Evolutionary conservation across 768 basidiomycete genomes (phyloP).

Genomic region (Russula compacta): DNA sequence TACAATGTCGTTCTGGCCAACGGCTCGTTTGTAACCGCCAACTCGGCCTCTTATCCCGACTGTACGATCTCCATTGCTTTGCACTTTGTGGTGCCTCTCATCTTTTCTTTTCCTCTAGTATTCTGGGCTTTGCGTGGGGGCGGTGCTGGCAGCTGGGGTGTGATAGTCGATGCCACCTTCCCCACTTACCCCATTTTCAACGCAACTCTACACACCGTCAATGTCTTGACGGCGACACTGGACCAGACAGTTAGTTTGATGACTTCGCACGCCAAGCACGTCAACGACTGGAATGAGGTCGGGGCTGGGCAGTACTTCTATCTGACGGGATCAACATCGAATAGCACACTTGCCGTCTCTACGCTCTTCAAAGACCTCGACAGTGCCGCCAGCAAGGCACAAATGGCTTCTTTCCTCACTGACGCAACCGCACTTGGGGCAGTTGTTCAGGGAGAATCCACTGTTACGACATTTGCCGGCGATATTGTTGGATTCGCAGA

Average conservation of each 20-base stretch:
- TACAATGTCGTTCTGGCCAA: conserved; percentile 8
- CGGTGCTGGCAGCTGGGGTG: conserved; percentile 30
- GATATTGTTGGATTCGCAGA: conserved; percentile 7
- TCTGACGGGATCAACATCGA: conserved; percentile 18
- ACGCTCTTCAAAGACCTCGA: conserved; percentile 21
- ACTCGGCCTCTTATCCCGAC: conserved; percentile 2
- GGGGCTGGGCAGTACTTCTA: conserved; percentile 24
- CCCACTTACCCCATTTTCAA: conserved; percentile 30
- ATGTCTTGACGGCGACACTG: conserved; percentile 27
- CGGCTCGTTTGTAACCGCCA: neutral
- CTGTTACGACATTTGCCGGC: conserved; percentile 1
- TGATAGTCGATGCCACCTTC: conserved; percentile 31
- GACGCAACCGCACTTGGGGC: conserved; percentile 18
- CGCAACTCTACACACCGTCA: conserved; percentile 22
- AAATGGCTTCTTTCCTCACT: conserved; percentile 10
- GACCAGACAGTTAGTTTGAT: conserved; percentile 33
- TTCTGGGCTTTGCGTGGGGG: conserved; percentile 22
- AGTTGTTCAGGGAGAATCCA: conserved; percentile 3
- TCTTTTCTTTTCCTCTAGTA: conserved; percentile 8
- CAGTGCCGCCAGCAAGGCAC: conserved; percentile 14
- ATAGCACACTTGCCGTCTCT: conserved; percentile 3
- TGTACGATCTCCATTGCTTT: neutral
- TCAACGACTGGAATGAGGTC: conserved; percentile 1
- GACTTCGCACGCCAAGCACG: conserved; percentile 18
- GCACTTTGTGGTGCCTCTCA: neutral